Conservation (phyloP, 306 rosid genomes). For the Canavalia gladiata region DNA sequence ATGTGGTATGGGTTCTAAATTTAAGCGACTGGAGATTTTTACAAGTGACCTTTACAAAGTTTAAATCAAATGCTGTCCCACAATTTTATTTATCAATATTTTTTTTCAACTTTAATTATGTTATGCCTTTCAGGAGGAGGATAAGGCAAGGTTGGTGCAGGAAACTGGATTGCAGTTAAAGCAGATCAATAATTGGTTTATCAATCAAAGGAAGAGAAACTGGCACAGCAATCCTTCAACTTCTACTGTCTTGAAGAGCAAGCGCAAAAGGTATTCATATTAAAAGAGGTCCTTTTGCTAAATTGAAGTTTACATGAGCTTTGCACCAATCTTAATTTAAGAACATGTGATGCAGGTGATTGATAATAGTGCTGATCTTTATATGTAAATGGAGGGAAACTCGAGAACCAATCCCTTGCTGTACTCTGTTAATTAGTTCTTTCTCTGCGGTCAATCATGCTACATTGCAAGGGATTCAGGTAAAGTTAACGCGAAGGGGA, state of each 20-base stretch:
- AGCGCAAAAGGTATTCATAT: conserved; percentile 84
- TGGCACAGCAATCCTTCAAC: conserved; percentile 98
- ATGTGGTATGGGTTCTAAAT: not conserved
- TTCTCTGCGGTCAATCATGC: conserved; percentile 43
- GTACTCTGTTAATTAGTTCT: conserved; percentile 1
- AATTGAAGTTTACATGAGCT: conserved; percentile 36
- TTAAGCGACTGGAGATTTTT: conserved; percentile 7
- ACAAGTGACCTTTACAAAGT: not conserved
- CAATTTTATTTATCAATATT: not conserved
- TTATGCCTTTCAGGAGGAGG: conserved; percentile 81
- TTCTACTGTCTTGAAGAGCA: conserved; percentile 91
- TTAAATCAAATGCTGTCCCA: conserved; percentile 1
- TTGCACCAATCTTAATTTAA: conserved; percentile 62
- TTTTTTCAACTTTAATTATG: not conserved
- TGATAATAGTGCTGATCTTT: conserved; percentile 63
- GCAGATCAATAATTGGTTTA: conserved; percentile 99
- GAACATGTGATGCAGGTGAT: conserved; percentile 87
- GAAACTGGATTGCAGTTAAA: conserved; percentile 95
- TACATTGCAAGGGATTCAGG: conserved; percentile 47
- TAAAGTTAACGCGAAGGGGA: conserved; percentile 30
- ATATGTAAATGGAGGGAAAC: conserved; percentile 52
- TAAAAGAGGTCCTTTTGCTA: not conserved
- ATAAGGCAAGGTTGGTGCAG: conserved; percentile 92
- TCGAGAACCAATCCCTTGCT: conserved; percentile 27
- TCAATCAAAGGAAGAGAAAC: conserved; percentile 98